phyloP scores from a whole-genome alignment of 805 yeast species.

The Saturnispora diversa region DNA sequence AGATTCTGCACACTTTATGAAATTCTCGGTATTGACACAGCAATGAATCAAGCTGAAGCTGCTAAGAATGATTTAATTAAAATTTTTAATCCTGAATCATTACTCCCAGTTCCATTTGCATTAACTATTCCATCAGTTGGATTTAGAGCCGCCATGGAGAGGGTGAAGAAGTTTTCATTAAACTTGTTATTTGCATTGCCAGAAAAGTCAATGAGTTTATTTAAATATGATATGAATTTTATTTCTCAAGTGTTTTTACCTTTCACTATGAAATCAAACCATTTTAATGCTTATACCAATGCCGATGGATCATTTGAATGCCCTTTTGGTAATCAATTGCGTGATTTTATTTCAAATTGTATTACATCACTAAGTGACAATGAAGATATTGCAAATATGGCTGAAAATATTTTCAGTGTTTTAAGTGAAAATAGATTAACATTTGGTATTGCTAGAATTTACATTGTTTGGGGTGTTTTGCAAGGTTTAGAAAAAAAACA shows the following conservation, averaged over 20 bases:
- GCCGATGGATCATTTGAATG: constrained; percentile 35
- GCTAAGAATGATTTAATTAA: constrained; percentile 55
- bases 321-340: constrained; percentile 47
- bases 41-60: constrained; percentile 78
- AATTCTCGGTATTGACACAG: constrained; percentile 75
- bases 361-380: constrained; percentile 24
- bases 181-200: constrained; percentile 48
- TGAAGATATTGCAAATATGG: constrained; percentile 14
- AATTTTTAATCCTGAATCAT: constrained; percentile 41
- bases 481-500: constrained; percentile 35
- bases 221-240: constrained; percentile 36
- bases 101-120: constrained; percentile 64
- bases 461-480: constrained; percentile 47
- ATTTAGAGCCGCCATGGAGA: constrained; percentile 65
- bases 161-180: constrained; percentile 59
- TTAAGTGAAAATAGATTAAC: constrained; percentile 41
- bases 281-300: constrained; percentile 39
- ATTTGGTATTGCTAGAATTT: constrained; percentile 67
- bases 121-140: constrained; percentile 69
- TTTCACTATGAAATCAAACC: constrained; percentile 53
- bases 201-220: constrained; percentile 35
- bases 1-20: constrained; percentile 69
- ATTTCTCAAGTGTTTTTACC: constrained; percentile 44
- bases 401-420: constrained; percentile 34
- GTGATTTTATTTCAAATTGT: constrained; percentile 37